Evolutionary conservation across 805 yeast genomes (phyloP), one percentile per base, ranked within the genome.

Genomic region (Nakazawaea ernobii): DNA sequence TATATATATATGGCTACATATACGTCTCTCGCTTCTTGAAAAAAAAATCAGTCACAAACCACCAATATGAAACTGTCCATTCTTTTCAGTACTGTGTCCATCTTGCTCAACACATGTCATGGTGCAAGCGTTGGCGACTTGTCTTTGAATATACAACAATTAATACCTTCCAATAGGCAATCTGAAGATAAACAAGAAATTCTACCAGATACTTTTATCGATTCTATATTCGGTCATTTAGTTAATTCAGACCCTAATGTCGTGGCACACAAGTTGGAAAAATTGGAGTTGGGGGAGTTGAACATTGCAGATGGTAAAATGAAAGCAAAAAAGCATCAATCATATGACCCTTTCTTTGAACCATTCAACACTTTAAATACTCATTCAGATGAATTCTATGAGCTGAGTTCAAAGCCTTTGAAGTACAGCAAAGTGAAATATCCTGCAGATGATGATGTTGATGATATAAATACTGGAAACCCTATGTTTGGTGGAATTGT

Each of bases 401-500:
- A 42, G 17, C 50, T 52, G 35, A 49, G 50, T 49, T 48, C 52
- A 4, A 54, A 52, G 9, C 53, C 54, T 40, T 45, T 59, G 28
- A 39, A 40, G 13, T 43, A 44, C 28, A 58, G 60, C 39, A 57
- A 54, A 36, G 24, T 66, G 15, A 48, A 53, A 3, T 58, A 60
- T 1, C 75, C 76, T 1, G 52, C 55, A 26, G 61, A 63, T 32
- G 69, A 70, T 45, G 70, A 69, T 41, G 58, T 70, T 10, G 51
- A 60, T 2, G 74, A 69, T 41, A 50, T 62, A 36, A 15, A 39
- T 5, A 48, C 47, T 9, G 46, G 43, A 8, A 15, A 1, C 2
- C 52, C 55, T 2, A 43, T 60, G 13, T 72, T 74, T 56, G 79
- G 79, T 8, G 81, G 81, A 4, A 67, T 76, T 37, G 59, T 73